Evolutionary conservation across 192 early-diverging fungal genomes (phyloP).

Genomic region (Linnemannia elongata): DNA sequence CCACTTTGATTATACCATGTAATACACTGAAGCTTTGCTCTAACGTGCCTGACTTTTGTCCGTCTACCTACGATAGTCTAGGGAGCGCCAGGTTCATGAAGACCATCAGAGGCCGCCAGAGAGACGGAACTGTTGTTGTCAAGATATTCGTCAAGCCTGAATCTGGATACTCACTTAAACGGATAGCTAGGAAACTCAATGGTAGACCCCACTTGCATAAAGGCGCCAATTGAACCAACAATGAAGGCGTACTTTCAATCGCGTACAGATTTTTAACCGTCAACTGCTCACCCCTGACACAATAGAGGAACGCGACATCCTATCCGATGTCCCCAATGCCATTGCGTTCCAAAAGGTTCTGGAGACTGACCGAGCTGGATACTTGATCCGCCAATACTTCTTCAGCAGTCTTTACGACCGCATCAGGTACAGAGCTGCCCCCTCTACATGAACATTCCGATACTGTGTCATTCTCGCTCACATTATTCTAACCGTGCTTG

Average conservation of each 20-base stretch:
- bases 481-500: no score
- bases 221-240: not conserved
- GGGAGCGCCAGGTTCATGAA: constrained; percentile 96
- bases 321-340: constrained; percentile 81
- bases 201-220: constrained; percentile 48
- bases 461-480: no score
- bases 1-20: not conserved
- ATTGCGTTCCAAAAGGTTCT: constrained; percentile 84
- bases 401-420: constrained; percentile 97
- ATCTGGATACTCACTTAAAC: constrained; percentile 67
- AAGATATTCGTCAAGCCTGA: constrained; percentile 95
- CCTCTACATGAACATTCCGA: no score
- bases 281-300: not conserved
- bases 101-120: constrained; percentile 87
- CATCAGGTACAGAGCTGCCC: constrained; percentile 71
- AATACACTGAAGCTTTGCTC: not conserved
- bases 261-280: not conserved
- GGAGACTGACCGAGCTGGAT: constrained; percentile 93
- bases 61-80: constrained; percentile 65
- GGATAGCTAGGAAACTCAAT: constrained; percentile 68
- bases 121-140: constrained; percentile 87
- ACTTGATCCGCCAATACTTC: constrained; percentile 89
- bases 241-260: not conserved
- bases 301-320: constrained; percentile 73
- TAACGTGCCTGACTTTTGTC: not conserved